Evolutionary conservation across 805 yeast species (phyloP).

Genomic region (Clavispora vitiphila): DNA sequence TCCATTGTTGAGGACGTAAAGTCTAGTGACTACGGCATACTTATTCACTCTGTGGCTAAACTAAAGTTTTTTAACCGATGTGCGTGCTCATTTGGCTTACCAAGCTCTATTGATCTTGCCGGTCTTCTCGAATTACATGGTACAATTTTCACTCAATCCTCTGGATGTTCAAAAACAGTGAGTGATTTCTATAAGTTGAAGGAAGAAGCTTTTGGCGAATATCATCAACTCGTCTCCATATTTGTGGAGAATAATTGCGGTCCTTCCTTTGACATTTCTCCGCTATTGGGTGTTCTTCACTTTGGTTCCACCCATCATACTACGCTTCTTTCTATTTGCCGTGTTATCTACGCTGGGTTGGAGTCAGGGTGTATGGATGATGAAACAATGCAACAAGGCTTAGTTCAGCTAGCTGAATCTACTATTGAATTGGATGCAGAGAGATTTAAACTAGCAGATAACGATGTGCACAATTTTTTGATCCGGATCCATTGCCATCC

Average conservation of each 20-base stretch:
- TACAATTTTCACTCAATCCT: constrained; percentile 17
- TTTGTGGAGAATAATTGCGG: constrained; percentile 9
- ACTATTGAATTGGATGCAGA: constrained; percentile 59
- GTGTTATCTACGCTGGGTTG: constrained; percentile 8
- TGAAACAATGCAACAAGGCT: constrained; percentile 5
- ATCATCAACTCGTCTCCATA: constrained; percentile 13
- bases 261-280: not conserved
- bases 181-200: constrained; percentile 39
- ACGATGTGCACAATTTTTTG: constrained; percentile 52
- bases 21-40: constrained; percentile 17
- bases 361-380: constrained; percentile 1
- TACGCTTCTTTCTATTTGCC: constrained; percentile 22
- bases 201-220: constrained; percentile 34
- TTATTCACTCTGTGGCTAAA: constrained; percentile 18
- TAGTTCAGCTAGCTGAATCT: constrained; percentile 36
- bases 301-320: constrained; percentile 19
- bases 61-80: constrained; percentile 25
- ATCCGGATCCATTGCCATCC: constrained; percentile 48
- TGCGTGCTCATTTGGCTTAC: constrained; percentile 5
- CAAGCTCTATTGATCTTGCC: constrained; percentile 4
- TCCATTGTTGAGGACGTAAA: constrained; percentile 13
- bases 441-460: constrained; percentile 61
- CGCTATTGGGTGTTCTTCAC: constrained; percentile 9
- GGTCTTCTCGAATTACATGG: constrained; percentile 17
- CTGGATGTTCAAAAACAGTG: constrained; percentile 18